phyloP scores from a whole-genome alignment of 1,139 yeast species.

The Hemisphaericaspora xylanilytica region DNA sequence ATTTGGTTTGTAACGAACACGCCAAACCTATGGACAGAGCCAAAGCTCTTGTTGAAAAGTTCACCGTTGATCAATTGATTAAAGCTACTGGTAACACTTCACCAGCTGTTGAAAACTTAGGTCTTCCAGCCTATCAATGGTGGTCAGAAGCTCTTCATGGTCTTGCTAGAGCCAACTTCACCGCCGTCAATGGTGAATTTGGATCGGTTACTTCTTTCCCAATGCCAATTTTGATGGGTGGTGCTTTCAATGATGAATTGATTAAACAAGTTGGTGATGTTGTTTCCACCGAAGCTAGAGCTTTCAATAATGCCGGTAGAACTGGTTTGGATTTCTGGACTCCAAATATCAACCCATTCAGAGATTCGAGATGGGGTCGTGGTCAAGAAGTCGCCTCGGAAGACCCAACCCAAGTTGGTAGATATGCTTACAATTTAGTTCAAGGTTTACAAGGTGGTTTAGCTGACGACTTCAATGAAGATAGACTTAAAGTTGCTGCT shows the following conservation, averaged over 20 bases:
- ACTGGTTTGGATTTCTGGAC: constrained; percentile 8
- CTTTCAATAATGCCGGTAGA: constrained; percentile 9
- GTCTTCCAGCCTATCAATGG: constrained; percentile 10
- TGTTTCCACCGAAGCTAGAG: constrained; percentile 9
- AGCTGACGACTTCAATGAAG: not conserved
- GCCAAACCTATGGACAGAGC: constrained; percentile 6
- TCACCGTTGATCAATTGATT: constrained; percentile 6
- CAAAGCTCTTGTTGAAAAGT: constrained; percentile 6
- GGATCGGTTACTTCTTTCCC: constrained; percentile 8
- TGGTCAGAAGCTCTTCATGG: constrained; percentile 10
- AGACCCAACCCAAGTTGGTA: constrained; percentile 6
- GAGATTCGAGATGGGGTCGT: constrained; percentile 10
- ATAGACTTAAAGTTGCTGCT: constrained; percentile 6
- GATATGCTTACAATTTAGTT: constrained; percentile 7
- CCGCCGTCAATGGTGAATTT: constrained; percentile 5
- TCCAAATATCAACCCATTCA: constrained; percentile 9
- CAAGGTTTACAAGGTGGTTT: constrained; percentile 10
- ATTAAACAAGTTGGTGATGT: constrained; percentile 6
- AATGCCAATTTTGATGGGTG: constrained; percentile 9
- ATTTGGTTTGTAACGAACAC: constrained; percentile 6
- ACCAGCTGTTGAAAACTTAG: constrained; percentile 8
- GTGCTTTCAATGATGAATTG: constrained; percentile 8
- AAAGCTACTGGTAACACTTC: constrained; percentile 8
- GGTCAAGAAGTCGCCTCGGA: constrained; percentile 10
- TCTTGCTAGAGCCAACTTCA: constrained; percentile 7